Base-by-base conservation (phyloP, 192 early-diverging fungal species). In the Coemansia aciculifera region DNA sequence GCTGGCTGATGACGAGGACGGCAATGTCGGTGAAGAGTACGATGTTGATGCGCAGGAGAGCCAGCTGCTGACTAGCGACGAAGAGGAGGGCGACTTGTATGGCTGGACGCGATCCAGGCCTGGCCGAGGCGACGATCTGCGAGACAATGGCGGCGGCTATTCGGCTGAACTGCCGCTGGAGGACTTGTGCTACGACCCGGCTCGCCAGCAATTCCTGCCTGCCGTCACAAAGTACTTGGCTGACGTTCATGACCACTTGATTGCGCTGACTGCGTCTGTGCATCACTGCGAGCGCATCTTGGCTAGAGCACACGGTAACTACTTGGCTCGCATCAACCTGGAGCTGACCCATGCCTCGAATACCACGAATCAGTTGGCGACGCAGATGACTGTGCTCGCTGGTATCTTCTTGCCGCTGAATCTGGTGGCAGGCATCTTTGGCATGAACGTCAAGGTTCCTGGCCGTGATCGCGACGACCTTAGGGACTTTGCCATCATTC, bases 331-430 rank as follows among this genome's bases (percentile, higher is more conserved):
- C 34, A 83, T 90, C 36, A 87, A 86, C 19, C 82, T 92, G 19
- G 89, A 86, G 60, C 78, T 91, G 59, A 87, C 87, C 23, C 83
- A 87, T 43, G 76, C 87, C 17, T 87, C 89, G 36, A 91, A 93
- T 59, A 79, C 86, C 48, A 96, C 94, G 17, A 94, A 92, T 59
- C 86, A 90, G 51, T 90, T 93, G 17, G 89, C 96, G 5, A 90
- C 89, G 64, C 86, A 87, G 42, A 87, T 95, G 79, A 97, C 94
- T 0, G 91, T 92, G 38, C 70, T 97, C 29, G 95, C 91, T 5
- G 88, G 86, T 62, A 93, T 98, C 52, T 71, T 98, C 12, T 84
- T 98, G 24, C 97, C 97, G 3, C 81, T 97, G 61, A 95, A 94
- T 62, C 66, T 98, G 24, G 86, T 98, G 12, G 92, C 94, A 5